phyloP scores from a whole-genome alignment of 768 basidiomycete species.

The Lyophyllum shimeji region DNA sequence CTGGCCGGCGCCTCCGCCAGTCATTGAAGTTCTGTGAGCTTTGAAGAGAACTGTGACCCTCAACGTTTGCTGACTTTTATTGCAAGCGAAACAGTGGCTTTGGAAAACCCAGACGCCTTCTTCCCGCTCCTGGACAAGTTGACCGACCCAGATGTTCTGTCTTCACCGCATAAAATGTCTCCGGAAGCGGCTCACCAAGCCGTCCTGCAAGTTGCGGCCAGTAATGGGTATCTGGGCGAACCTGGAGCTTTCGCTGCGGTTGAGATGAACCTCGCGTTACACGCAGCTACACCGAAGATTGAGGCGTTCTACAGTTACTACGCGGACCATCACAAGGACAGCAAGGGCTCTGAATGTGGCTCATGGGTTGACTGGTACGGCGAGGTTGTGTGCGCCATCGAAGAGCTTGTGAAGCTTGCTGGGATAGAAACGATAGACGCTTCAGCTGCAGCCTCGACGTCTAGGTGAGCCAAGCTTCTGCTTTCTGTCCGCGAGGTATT shows the following conservation, averaged over 20 bases:
- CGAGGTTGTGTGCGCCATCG: constrained; percentile 63
- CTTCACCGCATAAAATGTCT: constrained; percentile 31
- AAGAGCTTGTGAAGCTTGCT: constrained; percentile 54
- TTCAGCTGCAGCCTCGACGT: constrained; percentile 20
- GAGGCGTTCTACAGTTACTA: constrained; percentile 85
- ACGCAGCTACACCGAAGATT: constrained; percentile 76
- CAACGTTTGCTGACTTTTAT: constrained; percentile 1
- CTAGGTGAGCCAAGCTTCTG: constrained; percentile 24
- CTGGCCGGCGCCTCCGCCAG: constrained; percentile 62
- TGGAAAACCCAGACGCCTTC: constrained; percentile 72
- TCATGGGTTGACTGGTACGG: constrained; percentile 91
- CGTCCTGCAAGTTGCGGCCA: constrained; percentile 49
- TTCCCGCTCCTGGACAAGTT: constrained; percentile 74
- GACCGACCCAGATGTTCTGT: constrained; percentile 47
- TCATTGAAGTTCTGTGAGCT: constrained; percentile 67
- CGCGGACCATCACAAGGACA: constrained; percentile 30
- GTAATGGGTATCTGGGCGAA: constrained; percentile 47
- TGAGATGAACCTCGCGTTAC: constrained; percentile 73
- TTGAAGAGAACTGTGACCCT: not conserved
- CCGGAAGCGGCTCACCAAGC: constrained; percentile 54
- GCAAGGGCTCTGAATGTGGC: constrained; percentile 43
- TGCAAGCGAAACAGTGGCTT: constrained; percentile 74
- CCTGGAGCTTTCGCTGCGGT: constrained; percentile 55
- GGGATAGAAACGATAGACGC: constrained; percentile 50
- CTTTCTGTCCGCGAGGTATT: not conserved